These are phyloP conservation scores for Euphorbia schlechtendalii DNA, from an alignment of 441 rosid species.

Conservation along the genomic window DNA sequence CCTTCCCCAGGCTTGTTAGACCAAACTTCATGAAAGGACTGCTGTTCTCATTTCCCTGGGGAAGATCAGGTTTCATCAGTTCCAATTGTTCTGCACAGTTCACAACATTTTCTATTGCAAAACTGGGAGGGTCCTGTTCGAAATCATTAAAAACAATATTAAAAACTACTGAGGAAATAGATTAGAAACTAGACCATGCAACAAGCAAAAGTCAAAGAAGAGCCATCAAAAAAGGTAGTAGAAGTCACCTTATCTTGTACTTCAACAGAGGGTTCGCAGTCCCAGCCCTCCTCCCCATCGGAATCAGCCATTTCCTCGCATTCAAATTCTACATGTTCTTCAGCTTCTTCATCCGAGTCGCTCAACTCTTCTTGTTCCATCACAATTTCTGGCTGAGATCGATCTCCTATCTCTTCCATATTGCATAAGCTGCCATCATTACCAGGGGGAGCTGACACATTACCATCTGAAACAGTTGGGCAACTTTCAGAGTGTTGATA, in stretches of 20 bases:
- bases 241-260: constrained; percentile 47
- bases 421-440: constrained; percentile 28
- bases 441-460: constrained; percentile 26
- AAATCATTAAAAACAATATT: constrained; percentile 18
- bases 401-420: constrained; percentile 37
- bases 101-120: constrained; percentile 23
- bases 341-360: constrained; percentile 88
- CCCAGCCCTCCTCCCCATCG: constrained; percentile 75
- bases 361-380: constrained; percentile 99
- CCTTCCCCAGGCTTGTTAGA: constrained; percentile 34
- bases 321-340: constrained; percentile 93
- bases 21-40: constrained; percentile 31
- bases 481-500: constrained; percentile 21
- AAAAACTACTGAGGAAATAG: background rate
- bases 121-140: constrained; percentile 37
- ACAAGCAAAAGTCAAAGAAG: constrained; percentile 8
- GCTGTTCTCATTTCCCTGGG: constrained; percentile 19
- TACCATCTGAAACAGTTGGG: constrained; percentile 25
- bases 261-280: constrained; percentile 38
- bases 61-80: constrained; percentile 10
- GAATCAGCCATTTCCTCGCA: constrained; percentile 98
- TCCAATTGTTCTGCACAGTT: constrained; percentile 23
- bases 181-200: background rate
- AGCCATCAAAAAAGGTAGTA: constrained; percentile 10
- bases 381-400: constrained; percentile 73